A percentile compares a stretch with the other conserved stretches of the same genome.
Conservation (phyloP, 2,329 filamentous ascomycete genomes). For the Hymenoscyphus infarciens region DNA sequence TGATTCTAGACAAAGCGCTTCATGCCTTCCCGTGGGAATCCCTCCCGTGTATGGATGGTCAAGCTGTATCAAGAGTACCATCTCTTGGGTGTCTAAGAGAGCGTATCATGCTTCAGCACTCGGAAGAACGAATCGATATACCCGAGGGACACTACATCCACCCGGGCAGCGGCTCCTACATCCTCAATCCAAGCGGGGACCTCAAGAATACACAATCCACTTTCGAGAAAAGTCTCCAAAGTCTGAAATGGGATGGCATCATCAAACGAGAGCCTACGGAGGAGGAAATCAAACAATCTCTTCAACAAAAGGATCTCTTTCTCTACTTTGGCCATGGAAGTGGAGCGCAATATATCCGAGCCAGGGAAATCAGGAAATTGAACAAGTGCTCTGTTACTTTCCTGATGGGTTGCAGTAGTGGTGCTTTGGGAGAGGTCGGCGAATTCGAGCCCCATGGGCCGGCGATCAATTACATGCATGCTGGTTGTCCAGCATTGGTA, state of each 20-base stretch:
- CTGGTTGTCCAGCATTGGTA: conserved; percentile 79
- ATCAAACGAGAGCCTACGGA: conserved; percentile 69
- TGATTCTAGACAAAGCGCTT: conserved; percentile 86
- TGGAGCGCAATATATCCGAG: conserved; percentile 89
- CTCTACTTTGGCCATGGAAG: conserved; percentile 97
- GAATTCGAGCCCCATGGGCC: conserved; percentile 90
- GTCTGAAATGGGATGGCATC: conserved; percentile 69
- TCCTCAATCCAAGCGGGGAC: conserved; percentile 87
- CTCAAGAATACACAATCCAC: conserved; percentile 73
- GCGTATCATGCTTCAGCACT: conserved; percentile 52
- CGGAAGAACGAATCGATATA: conserved; percentile 13
- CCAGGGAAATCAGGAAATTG: conserved; percentile 75
- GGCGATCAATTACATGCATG: conserved; percentile 87
- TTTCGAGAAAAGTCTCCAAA: conserved; percentile 64
- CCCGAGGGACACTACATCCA: conserved; percentile 54
- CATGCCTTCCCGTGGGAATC: conserved; percentile 97
- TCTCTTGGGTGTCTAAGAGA: conserved; percentile 80
- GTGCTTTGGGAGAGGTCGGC: conserved; percentile 73
- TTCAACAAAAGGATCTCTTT: conserved; percentile 67
- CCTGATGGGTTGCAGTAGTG: conserved; percentile 92
- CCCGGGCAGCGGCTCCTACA: conserved; percentile 61
- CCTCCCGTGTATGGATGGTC: conserved; percentile 74
- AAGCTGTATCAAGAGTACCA: conserved; percentile 82
- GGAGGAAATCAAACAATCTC: conserved; percentile 66
- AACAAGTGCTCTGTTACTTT: conserved; percentile 76